These are phyloP conservation scores for Stylonectria norvegica DNA, from an alignment of 2,329 filamentous ascomycete genomes.

Conservation along the genomic window DNA sequence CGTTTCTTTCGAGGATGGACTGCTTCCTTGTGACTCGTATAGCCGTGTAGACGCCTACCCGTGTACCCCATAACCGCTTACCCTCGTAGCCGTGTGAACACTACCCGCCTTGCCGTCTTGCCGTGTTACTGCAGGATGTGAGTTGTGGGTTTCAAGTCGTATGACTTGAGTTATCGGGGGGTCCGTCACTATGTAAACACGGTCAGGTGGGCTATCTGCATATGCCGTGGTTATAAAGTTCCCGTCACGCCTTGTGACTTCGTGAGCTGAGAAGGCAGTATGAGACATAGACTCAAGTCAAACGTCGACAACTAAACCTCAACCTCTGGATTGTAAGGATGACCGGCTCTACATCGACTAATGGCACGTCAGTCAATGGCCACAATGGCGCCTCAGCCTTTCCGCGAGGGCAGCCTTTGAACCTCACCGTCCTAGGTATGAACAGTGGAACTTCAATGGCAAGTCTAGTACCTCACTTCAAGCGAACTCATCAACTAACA, in stretches of 20 bases:
- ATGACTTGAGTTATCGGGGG: too few relatives aligned
- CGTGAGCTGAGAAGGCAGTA: background rate
- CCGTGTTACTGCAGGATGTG: background rate
- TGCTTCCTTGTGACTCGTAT: background rate
- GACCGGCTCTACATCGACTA: background rate
- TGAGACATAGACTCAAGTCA: too few relatives aligned
- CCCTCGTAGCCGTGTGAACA: background rate
- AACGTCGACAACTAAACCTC: background rate
- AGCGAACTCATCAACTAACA: background rate
- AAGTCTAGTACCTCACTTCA: background rate
- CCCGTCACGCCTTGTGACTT: background rate
- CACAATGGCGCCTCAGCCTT: background rate
- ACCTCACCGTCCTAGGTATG: slow-evolving; percentile 52
- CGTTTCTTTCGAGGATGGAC: background rate
- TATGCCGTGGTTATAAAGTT: background rate
- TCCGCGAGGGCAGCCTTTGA: slow-evolving; percentile 33
- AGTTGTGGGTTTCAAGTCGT: too few relatives aligned
- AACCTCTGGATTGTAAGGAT: background rate
- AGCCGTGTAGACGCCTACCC: background rate
- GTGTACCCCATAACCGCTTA: background rate
- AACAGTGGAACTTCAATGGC: slow-evolving; percentile 46
- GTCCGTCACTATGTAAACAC: background rate
- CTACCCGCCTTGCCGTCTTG: background rate
- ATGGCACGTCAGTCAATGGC: background rate
- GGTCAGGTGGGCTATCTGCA: background rate